These are phyloP conservation scores for Mycosphaerella arachidis DNA, from an alignment of 2,329 filamentous ascomycete species.

Conservation along the genomic window DNA sequence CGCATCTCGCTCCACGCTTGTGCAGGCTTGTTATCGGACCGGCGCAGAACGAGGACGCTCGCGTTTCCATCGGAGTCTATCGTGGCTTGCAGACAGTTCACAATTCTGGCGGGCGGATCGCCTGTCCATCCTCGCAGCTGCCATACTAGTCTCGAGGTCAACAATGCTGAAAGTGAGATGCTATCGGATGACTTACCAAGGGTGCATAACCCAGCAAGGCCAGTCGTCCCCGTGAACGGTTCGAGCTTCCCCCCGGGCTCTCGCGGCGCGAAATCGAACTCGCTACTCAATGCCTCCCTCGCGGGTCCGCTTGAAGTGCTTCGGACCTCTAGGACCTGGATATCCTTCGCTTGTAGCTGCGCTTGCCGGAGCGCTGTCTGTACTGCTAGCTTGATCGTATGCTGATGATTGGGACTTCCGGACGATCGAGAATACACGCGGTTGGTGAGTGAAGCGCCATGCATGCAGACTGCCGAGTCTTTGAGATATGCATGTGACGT, in stretches of 20 bases:
- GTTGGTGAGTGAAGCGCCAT: slow-evolving; percentile 11
- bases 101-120: slow-evolving; percentile 7
- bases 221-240: slow-evolving; percentile 9
- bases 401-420: slow-evolving; percentile 5
- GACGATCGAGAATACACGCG: slow-evolving; percentile 11
- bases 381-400: slow-evolving; percentile 12
- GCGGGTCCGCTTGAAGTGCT: slow-evolving; percentile 1
- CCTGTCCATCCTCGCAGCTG: slow-evolving; percentile 24
- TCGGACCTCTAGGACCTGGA: slow-evolving; percentile 21
- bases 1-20: slow-evolving; percentile 19
- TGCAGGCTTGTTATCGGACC: slow-evolving; percentile 22
- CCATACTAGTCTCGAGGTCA: slow-evolving; percentile 18
- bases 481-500: slow-evolving; percentile 26
- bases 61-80: slow-evolving; percentile 8
- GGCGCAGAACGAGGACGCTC: slow-evolving; percentile 17
- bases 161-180: neutral
- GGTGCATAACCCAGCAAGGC: slow-evolving; percentile 15
- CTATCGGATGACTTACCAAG: slow-evolving; percentile 13
- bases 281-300: slow-evolving; percentile 3
- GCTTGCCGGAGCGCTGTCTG: slow-evolving; percentile 16
- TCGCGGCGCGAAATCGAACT: slow-evolving; percentile 8
- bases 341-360: slow-evolving; percentile 12
- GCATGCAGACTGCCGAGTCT: slow-evolving; percentile 21
- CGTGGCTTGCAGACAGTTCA: slow-evolving; percentile 20
- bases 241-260: neutral